Base-by-base conservation (phyloP, 2,329 filamentous ascomycete species). In the Sodiomyces alkalinus region DNA sequence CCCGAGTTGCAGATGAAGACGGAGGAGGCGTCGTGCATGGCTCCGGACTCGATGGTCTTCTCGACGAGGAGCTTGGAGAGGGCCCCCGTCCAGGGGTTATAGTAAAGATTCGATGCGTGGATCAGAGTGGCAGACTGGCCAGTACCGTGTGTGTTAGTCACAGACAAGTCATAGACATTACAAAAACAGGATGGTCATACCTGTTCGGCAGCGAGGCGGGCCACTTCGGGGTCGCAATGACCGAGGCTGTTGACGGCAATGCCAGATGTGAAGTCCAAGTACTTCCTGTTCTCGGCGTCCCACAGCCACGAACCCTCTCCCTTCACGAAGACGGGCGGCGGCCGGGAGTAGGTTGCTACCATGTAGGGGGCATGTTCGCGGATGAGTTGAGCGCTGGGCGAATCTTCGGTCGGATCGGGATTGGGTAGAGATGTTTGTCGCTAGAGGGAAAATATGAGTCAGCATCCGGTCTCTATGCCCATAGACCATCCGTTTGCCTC, bases 1-100 rank as follows among this genome's bases (percentile, higher is more conserved):
- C 90, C 90, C 4, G 86, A 94, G 59, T 98, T 98, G 62, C 83
- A 93, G 39, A 98, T 69, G 48, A 98, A 98, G 3, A 82, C 83
- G 32, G 80, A 71, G 13, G 68, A 62, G 12, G 79, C 83, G 45
- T 78, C 71, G 41, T 79, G 72, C 79, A 96, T 93, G 39, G 67
- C 80, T 22, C 83, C 83, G 0, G 79, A 75, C 43, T 77, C 72
- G 30, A 68, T 55, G 0, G 90, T 98, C 53, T 78, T 76, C 43
- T 87, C 69, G 19, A 98, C 71, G 15, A 98, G 67, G 15, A 85
- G 62, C 52, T 90, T 76, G 37, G 83, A 93, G 29, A 98, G 72
- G 3, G 78, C 74, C 18, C 87, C 87, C 2, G 82, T 94, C 81
- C 90, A 94, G 2, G 79, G 78, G 56, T 96, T 98, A 57, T 94